Evolutionary conservation across 176 grass and related monocot species (phyloP), one percentile per base, ranked within the genome.

Genomic region (Avena eriantha): DNA sequence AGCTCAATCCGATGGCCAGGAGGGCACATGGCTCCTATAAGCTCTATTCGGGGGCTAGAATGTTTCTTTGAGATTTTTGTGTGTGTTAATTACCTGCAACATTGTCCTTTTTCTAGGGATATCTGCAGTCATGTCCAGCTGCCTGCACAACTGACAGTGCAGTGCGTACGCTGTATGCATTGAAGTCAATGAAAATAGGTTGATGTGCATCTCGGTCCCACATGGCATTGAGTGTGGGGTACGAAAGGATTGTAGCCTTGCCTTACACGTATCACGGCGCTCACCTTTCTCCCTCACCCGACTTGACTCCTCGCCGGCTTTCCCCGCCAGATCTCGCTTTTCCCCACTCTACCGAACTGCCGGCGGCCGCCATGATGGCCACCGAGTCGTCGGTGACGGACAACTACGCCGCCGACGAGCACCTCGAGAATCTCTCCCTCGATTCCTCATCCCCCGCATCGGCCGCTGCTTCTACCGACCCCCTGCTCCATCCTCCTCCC

Each of bases 401-500:
- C 35, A 55, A 48, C 16, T 15, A 64, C 53, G 43, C 35, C 50
- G 73, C 85, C 57, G 66, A 35, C 72, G 80, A 93, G 66, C 91
- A 93, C 35, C 76, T 93, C 70, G 91, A 92, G 54, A 88, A 77
- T 45, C 87, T 95, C 26, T 61, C 79, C 50, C 68, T 95, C 14
- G 91, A 90, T 61, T 87, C 84, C 21, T 87, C 84, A 73, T 79
- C 87, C 11, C 50, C 45, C 55, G 71, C 89, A 13, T 59, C 81
- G 16, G 87, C 87, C 76, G 73, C 81, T 15, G 58, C 92, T 2
- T 80, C 72, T 5, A 87, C 86, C 54, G 96, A 98, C 80, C 93
- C 96, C 15, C 79, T 98, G 78, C 92, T 95, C 36, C 90, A 82
- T 61, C 88, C 92, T 3, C 86, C 86, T 19, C 79, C 77, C 23